phyloP scores from a whole-genome alignment of 2,329 filamentous ascomycete genomes.

The Sclerotinia subarctica region DNA sequence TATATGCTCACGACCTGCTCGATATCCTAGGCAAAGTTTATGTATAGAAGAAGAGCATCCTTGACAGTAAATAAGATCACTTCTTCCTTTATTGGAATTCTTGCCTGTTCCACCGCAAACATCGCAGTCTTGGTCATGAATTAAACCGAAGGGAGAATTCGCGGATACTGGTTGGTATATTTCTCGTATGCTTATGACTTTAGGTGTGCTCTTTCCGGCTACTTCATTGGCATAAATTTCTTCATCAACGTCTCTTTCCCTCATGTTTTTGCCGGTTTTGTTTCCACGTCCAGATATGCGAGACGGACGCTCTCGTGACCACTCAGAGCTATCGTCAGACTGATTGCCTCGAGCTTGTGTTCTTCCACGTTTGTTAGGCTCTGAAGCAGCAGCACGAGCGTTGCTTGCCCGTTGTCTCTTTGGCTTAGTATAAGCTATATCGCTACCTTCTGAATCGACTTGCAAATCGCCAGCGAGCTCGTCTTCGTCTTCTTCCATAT shows the following conservation, averaged over 20 bases:
- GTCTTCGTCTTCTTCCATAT: constrained; percentile 28
- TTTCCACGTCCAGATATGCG: constrained; percentile 39
- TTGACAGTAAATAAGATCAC: constrained; percentile 77
- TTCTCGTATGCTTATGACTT: constrained; percentile 67
- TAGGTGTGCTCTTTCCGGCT: constrained; percentile 46
- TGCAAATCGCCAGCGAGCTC: constrained; percentile 29
- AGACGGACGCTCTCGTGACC: constrained; percentile 29
- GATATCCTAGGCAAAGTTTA: constrained; percentile 73
- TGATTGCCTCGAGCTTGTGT: constrained; percentile 8
- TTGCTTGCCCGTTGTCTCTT: constrained; percentile 10
- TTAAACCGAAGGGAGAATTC: constrained; percentile 63
- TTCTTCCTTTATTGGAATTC: constrained; percentile 54
- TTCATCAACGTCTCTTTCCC: constrained; percentile 49
- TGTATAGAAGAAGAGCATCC: constrained; percentile 85
- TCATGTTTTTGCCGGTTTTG: constrained; percentile 42
- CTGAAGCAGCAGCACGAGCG: constrained; percentile 14
- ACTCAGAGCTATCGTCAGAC: constrained; percentile 23
- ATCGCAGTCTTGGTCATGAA: constrained; percentile 70
- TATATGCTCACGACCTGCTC: constrained; percentile 75
- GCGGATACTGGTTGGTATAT: constrained; percentile 61
- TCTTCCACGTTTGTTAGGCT: constrained; percentile 22
- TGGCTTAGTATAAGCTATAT: constrained; percentile 50
- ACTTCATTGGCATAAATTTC: constrained; percentile 50
- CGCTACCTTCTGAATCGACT: constrained; percentile 45
- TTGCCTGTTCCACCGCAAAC: constrained; percentile 60